A percentile compares a stretch with the other conserved stretches of the same genome.
These are phyloP conservation scores for Forsythia viridissima DNA, from an alignment of 257 asterid genomes.

Conservation along the genomic window DNA sequence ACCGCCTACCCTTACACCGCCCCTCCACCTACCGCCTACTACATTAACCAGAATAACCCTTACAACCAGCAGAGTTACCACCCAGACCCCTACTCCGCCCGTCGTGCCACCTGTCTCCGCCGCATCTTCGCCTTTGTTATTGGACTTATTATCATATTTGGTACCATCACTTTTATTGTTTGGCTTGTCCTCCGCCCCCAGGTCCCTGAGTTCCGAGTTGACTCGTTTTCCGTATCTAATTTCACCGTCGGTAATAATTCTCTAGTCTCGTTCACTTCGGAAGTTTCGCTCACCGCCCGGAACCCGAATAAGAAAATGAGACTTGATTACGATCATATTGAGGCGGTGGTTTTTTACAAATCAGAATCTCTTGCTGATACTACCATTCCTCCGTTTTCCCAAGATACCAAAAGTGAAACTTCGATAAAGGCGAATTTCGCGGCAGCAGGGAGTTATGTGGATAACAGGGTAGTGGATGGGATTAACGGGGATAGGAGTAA, in stretches of 20 bases:
- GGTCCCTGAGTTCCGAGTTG: conserved; percentile 76
- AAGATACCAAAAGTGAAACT: conserved; percentile 59
- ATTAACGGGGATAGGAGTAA: conserved; percentile 47
- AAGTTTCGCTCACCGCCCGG: conserved; percentile 54
- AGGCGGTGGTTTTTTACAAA: conserved; percentile 44
- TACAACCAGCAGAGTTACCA: conserved; percentile 33
- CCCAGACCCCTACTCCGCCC: conserved; percentile 46
- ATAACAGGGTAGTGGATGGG: conserved; percentile 37
- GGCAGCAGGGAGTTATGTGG: conserved; percentile 51
- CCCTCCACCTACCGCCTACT: conserved; percentile 19
- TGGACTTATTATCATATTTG: conserved; percentile 53
- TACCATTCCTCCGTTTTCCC: conserved; percentile 60
- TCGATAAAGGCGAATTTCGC: conserved; percentile 61
- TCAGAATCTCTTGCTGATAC: conserved; percentile 43
- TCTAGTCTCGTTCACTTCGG: conserved; percentile 51
- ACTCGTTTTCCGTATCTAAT: conserved; percentile 56
- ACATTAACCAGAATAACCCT: conserved; percentile 37
- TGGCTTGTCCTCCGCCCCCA: conserved; percentile 92
- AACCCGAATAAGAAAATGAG: conserved; percentile 81
- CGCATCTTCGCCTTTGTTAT: conserved; percentile 62
- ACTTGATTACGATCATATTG: conserved; percentile 52
- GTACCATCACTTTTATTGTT: conserved; percentile 59
- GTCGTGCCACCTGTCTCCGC: conserved; percentile 74
- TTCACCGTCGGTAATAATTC: conserved; percentile 46
- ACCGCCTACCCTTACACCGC: conserved; percentile 58